phyloP scores from a whole-genome alignment of 805 yeast genomes.

The Ogataea haglerorum region DNA sequence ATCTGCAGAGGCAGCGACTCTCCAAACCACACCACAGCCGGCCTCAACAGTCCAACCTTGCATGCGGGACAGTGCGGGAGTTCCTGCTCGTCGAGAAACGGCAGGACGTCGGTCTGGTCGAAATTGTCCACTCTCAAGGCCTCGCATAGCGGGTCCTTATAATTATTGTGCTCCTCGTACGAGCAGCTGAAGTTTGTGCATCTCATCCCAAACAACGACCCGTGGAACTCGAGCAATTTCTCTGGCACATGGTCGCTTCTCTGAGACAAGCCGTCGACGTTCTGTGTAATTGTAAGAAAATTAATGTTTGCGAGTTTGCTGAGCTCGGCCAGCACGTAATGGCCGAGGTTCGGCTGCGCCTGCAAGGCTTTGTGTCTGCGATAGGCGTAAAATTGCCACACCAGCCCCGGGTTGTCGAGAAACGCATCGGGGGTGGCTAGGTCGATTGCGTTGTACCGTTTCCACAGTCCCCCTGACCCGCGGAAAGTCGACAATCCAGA shows the following conservation, averaged over 20 bases:
- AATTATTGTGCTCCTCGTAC: conserved; percentile 51
- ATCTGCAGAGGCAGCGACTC: conserved; percentile 68
- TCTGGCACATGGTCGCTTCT: conserved; percentile 59
- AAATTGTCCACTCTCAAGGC: conserved; percentile 14
- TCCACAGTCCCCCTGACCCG: conserved; percentile 75
- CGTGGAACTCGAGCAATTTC: conserved; percentile 70
- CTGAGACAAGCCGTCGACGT: conserved; percentile 71
- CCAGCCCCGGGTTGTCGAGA: conserved; percentile 74
- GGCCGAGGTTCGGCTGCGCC: conserved; percentile 75
- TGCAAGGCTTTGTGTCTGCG: conserved; percentile 60
- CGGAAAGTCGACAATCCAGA: conserved; percentile 77
- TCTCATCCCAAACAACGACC: conserved; percentile 65
- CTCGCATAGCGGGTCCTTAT: conserved; percentile 54
- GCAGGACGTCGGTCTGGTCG: conserved; percentile 14
- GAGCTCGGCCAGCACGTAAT: conserved; percentile 62
- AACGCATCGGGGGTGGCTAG: conserved; percentile 92
- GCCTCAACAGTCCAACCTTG: conserved; percentile 62
- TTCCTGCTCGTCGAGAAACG: conserved; percentile 45
- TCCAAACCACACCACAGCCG: conserved; percentile 96
- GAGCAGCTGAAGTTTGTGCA: conserved; percentile 79
- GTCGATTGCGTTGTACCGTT: conserved; percentile 72
- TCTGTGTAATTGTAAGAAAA: conserved; percentile 73
- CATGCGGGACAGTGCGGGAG: conserved; percentile 81
- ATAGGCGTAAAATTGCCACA: conserved; percentile 84
- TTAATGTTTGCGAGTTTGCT: conserved; percentile 38